Base-by-base conservation (phyloP, 2,329 filamentous ascomycete species). In the Albifimbria verrucaria region DNA sequence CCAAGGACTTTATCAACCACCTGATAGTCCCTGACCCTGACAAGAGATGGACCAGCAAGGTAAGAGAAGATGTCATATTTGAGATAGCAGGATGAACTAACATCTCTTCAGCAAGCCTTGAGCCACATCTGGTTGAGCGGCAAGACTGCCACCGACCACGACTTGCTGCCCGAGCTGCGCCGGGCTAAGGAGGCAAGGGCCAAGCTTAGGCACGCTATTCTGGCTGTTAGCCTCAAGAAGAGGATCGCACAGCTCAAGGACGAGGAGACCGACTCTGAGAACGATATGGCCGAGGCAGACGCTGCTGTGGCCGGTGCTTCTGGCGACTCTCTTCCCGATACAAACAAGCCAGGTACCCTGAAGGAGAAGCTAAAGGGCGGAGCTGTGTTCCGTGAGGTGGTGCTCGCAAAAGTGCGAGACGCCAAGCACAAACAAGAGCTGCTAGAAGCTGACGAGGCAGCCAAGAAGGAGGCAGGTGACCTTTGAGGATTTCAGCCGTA, bases 141-240 rank as follows among this genome's bases (percentile, higher is more conserved):
- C 71, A 82, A 94, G 77, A 94, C 85, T 57, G 94, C 94, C 57
- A 91, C 89, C 56, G 92, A 97, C 73, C 92, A 97, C 83, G 92
- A 99, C 80, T 83, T 99, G 82, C 77, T 99, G 71, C 94, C 94
- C 61, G 94, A 99, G 77, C 95, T 99, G 79, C 62, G 62, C 63
- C 90, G 89, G 73, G 88, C 92, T 50, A 96, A 94, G 77, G 91
- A 95, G 73, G 88, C 92, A 58, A 92, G 92, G 73, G 90, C 91
- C 53, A 91, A 92, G 57, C 88, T 99, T 62, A 89, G 89, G 72
- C 89, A 93, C 59, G 93, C 92, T 65, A 95, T 99, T 75, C 91
- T 97, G 73, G 87, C 96, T 66, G 89, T 97, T 78, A 97, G 96
- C 76, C 85, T 99, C 51, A 86, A 91, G 59, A 97, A 97, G 75